A percentile compares a stretch with the other conserved stretches of the same genome.
phyloP scores from a whole-genome alignment of 192 early-diverging fungal species.

The Backusella circina region DNA sequence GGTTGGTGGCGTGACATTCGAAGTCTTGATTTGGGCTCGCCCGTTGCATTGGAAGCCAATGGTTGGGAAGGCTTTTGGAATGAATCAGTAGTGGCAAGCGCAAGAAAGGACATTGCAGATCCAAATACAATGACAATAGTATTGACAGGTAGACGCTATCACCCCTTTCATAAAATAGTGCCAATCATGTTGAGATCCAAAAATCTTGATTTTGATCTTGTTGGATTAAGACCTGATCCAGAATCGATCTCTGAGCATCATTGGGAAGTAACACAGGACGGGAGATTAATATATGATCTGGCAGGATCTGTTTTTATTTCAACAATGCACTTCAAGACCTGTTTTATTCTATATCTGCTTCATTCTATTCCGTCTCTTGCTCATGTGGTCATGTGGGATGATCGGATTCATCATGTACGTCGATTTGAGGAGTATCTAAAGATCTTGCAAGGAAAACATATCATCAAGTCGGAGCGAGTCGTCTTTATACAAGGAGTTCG shows the following conservation, averaged over 20 bases:
- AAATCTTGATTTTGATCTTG: slow-evolving; percentile 17
- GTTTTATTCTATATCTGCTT: slow-evolving; percentile 22
- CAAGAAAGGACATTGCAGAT: slow-evolving; percentile 16
- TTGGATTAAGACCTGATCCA: slow-evolving; percentile 33
- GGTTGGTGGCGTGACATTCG: slow-evolving; percentile 33
- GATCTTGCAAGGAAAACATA: not conserved
- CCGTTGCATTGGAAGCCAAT: slow-evolving; percentile 1
- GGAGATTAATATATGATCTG: not conserved
- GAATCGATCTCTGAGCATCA: not conserved
- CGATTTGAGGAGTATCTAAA: slow-evolving; percentile 12
- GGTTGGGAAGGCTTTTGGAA: slow-evolving; percentile 35
- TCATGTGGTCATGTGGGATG: slow-evolving; percentile 30
- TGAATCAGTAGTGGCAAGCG: slow-evolving; percentile 20
- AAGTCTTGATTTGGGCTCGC: slow-evolving; percentile 25
- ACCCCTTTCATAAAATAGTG: slow-evolving; percentile 24
- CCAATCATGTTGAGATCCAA: slow-evolving; percentile 15
- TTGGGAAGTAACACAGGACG: not conserved
- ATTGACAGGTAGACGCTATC: slow-evolving; percentile 29
- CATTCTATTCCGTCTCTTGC: slow-evolving; percentile 10
- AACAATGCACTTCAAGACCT: slow-evolving; percentile 30
- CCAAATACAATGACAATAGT: slow-evolving; percentile 17
- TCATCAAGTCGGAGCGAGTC: slow-evolving; percentile 10
- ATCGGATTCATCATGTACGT: slow-evolving; percentile 14
- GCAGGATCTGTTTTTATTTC: slow-evolving; percentile 5
- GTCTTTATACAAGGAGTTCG: slow-evolving; percentile 3